Evolutionary conservation across 2,329 filamentous ascomycete species (phyloP), one percentile per base, ranked within the genome.

Genomic region (Talaromyces marneffei): DNA sequence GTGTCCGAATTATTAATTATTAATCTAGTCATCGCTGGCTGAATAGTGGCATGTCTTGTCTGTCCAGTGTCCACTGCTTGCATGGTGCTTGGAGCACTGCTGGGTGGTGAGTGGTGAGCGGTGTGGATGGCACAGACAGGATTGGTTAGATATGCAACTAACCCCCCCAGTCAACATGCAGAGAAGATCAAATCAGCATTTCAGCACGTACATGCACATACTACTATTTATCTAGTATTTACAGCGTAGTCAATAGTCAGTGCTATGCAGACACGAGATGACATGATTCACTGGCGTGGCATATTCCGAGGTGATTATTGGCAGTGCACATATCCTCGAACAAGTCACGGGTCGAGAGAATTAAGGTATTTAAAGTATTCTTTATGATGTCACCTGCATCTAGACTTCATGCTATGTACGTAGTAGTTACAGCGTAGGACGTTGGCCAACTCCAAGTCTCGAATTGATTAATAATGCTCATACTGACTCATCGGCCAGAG

Each of bases 311-410:
- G n/a, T 3, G 4, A 9, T 14, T 23, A 46, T 27, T 46, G 42
- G 23, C n/a, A 27, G 12, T 9, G 20, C 7, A n/a, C n/a, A n/a
- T n/a, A n/a, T n/a, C n/a, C n/a, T n/a, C n/a, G 10, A 14, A 7
- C 20, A 25, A 46, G 42, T 46, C 42, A 46, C 42, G 23, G 20
- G 25, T 12, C 29, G 44, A 48, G n/a, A 48, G 25, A 48, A 48
- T 48, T 48, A 48, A 48, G 44, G 44, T 48, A 48, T 48, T 46
- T 48, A 48, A 48, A 25, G 44, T 48, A n/a, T 48, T 9, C n/a
- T 4, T 2, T 2, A 48, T 48, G 44, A 48, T 48, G 44, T 48
- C 44, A 48, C 25, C n/a, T 48, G 42, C 44, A 25, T 48, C 44
- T 48, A 48, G 44, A 48, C 44, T 10, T 16, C 6, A 5, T n/a